A percentile compares a stretch with the other conserved stretches of the same genome.
Conservation (phyloP, 129 eudicot genomes). For the Ambrosia trifida region DNA sequence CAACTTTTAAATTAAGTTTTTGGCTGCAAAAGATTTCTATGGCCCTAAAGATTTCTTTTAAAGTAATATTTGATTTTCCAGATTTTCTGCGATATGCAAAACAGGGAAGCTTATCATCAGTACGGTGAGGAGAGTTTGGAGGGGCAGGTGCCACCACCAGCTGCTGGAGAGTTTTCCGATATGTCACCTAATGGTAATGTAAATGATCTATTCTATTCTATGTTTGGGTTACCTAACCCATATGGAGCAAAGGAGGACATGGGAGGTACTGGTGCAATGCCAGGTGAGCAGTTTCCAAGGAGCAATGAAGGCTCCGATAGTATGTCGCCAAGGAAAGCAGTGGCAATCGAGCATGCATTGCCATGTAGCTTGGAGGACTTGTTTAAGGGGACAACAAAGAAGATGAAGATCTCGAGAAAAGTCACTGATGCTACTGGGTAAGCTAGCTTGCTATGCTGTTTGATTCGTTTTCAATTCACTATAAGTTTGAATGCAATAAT, state of each 20-base stretch:
- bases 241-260: constrained; percentile 53
- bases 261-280: too few species aligned
- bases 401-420: constrained; percentile 77
- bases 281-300: constrained; percentile 45
- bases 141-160: constrained; percentile 84
- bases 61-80: constrained; percentile 28
- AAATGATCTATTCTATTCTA: constrained; percentile 66
- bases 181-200: constrained; percentile 58
- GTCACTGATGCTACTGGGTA: constrained; percentile 68
- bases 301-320: constrained; percentile 56
- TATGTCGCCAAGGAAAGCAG: constrained; percentile 63
- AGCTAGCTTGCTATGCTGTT: not conserved
- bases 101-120: constrained; percentile 65
- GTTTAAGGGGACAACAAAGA: constrained; percentile 67
- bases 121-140: constrained; percentile 84
- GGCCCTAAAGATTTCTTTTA: too few species aligned
- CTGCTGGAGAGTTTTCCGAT: constrained; percentile 46
- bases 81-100: constrained; percentile 87
- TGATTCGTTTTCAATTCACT: not conserved
- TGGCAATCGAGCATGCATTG: constrained; percentile 54
- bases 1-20: too few species aligned
- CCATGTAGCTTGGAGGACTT: constrained; percentile 75
- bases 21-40: too few species aligned
- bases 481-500: not conserved
- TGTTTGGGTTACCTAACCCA: constrained; percentile 64